Conservation (phyloP, 495 filamentous ascomycete species). For the Geoglossum glabrum region DNA sequence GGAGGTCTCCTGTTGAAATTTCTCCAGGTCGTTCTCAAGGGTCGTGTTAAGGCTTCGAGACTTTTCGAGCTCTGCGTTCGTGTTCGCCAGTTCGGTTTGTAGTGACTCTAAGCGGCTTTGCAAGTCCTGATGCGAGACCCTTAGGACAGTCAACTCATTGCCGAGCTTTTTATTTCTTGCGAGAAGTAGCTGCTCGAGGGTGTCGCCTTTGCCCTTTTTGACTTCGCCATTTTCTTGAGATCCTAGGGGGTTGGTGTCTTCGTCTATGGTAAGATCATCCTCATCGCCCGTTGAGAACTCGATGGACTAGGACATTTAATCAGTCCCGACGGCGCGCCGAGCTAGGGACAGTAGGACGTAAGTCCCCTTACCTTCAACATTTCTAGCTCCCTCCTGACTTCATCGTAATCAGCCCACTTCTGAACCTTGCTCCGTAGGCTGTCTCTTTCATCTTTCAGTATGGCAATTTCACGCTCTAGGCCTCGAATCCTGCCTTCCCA, state of each 20-base stretch:
- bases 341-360: background rate
- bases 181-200: slow-evolving; percentile 73
- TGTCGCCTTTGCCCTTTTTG: slow-evolving; percentile 47
- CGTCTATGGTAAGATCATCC: slow-evolving; percentile 31
- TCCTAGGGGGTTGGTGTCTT: slow-evolving; percentile 7
- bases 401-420: slow-evolving; percentile 86
- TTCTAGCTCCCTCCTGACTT: slow-evolving; percentile 86
- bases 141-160: slow-evolving; percentile 77
- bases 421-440: slow-evolving; percentile 57
- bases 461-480: slow-evolving; percentile 50
- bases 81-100: slow-evolving; percentile 64
- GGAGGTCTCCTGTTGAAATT: slow-evolving; percentile 63
- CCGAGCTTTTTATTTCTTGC: slow-evolving; percentile 89
- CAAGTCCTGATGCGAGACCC: slow-evolving; percentile 86
- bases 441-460: slow-evolving; percentile 48
- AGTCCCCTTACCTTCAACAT: slow-evolving; percentile 52
- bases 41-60: slow-evolving; percentile 67
- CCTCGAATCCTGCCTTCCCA: slow-evolving; percentile 50
- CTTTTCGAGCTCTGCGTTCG: slow-evolving; percentile 71
- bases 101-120: slow-evolving; percentile 60
- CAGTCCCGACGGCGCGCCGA: slow-evolving; percentile 4
- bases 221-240: slow-evolving; percentile 10
- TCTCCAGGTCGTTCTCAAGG: slow-evolving; percentile 79
- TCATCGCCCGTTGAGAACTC: slow-evolving; percentile 87
- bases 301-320: slow-evolving; percentile 41